phyloP scores from a whole-genome alignment of 352 stramenopile genomes.

The Phytophthora syringae region DNA sequence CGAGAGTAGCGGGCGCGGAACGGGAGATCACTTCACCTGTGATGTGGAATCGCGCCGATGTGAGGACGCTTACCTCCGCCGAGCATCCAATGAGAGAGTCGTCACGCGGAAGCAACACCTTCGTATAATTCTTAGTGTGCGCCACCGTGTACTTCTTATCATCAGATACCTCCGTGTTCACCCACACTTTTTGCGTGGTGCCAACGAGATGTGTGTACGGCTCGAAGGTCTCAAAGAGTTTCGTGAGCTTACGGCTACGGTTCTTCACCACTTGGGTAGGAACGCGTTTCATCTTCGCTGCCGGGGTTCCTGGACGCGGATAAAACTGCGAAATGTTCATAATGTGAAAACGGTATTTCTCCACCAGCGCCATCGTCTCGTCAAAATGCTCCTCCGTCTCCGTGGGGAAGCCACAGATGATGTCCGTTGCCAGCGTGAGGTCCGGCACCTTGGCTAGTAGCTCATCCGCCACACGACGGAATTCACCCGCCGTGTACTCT shows the following conservation, averaged over 20 bases:
- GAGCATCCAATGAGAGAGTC: slow-evolving; percentile 80
- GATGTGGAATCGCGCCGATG: slow-evolving; percentile 77
- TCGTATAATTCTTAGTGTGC: slow-evolving; percentile 94
- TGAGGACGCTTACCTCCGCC: slow-evolving; percentile 62
- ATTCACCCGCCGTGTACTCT: slow-evolving; percentile 90
- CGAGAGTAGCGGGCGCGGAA: slow-evolving; percentile 57
- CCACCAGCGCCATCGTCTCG: slow-evolving; percentile 87
- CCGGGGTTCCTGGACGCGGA: slow-evolving; percentile 89
- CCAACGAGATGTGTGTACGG: slow-evolving; percentile 80
- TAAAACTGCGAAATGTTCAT: slow-evolving; percentile 96
- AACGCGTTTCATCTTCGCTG: slow-evolving; percentile 91
- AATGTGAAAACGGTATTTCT: slow-evolving; percentile 90
- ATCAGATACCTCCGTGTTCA: slow-evolving; percentile 87
- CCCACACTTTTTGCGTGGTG: slow-evolving; percentile 71
- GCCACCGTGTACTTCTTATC: slow-evolving; percentile 82
- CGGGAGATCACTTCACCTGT: slow-evolving; percentile 65
- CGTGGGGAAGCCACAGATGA: slow-evolving; percentile 93
- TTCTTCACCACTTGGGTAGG: slow-evolving; percentile 91
- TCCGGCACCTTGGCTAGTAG: slow-evolving; percentile 76
- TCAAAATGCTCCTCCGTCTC: slow-evolving; percentile 92
- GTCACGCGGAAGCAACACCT: slow-evolving; percentile 85
- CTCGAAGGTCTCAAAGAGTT: slow-evolving; percentile 85
- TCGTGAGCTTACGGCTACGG: slow-evolving; percentile 82
- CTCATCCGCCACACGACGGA: slow-evolving; percentile 75
- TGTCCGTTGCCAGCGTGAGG: slow-evolving; percentile 92